Base-by-base conservation (phyloP, 2,329 filamentous ascomycete species). In the Cucurbitaria berberidis region DNA sequence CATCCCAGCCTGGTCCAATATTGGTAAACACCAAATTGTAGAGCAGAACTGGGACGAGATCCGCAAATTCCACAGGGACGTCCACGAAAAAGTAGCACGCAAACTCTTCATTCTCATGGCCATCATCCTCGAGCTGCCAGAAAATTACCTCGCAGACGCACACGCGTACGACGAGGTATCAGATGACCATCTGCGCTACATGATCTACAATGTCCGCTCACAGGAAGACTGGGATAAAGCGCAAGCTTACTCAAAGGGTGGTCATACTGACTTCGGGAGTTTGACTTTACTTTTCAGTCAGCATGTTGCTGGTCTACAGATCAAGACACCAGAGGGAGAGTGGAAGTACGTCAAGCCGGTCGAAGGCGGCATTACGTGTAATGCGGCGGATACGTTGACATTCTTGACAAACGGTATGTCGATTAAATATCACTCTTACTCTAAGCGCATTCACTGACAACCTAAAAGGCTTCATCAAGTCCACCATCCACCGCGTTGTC, bases 221-320 rank as follows among this genome's bases (percentile, higher is more conserved):
- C 48, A 48, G 18, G 55, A 61, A 24, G 60, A 63, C 18, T 53
- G 59, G 55, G 75, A 76, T 74, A 34, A 75, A 78, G 46, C 56
- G 2, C 60, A 78, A 76, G 1, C 70, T 65, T 34, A 73, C 70
- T 74, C 48, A 56, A 54, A 55, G 36, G 51, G 53, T 8, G 82
- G 83, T 0, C 83, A 86, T 56, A 85, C 83, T 0, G 83, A 86
- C 55, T 72, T 85, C 0, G 83, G 82, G 0, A 80, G 79, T 0
- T 72, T 85, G 1, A 85, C 83, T 0, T 68, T 86, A 4, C 74
- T 86, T 0, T 85, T 86, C 70, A 75, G 83, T 0, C 84, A 86
- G 57, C 84, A 83, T 0, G 80, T 86, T 0, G 82, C 82, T 0
- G 82, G 79, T 0, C 71, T 86, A 1, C 83, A 86, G 57, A 81